These are phyloP conservation scores for Litsea cubeba DNA, from an alignment of 164 flowering plant species.

Conservation along the genomic window DNA sequence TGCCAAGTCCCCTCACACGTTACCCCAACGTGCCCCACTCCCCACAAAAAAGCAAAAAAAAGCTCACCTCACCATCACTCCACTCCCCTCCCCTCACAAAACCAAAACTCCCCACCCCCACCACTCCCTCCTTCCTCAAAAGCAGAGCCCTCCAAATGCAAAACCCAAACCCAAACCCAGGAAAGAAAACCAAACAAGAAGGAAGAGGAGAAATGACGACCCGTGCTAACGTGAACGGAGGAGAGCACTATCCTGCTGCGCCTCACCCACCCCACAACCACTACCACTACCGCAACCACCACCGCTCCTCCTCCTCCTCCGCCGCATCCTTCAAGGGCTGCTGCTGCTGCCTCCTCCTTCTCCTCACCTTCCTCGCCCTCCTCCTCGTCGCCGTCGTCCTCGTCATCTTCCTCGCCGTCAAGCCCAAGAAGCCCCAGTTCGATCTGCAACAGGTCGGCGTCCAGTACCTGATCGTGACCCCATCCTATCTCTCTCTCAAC, in stretches of 20 bases:
- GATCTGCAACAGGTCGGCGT: constrained; percentile 90
- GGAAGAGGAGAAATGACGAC: constrained; percentile 10
- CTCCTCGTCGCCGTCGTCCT: constrained; percentile 65
- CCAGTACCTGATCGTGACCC: constrained; percentile 68
- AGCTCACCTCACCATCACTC: background rate
- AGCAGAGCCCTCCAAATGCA: background rate
- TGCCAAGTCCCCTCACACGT: background rate
- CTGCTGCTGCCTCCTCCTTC: constrained; percentile 93
- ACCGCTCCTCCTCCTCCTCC: constrained; percentile 29
- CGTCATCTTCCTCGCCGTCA: constrained; percentile 71
- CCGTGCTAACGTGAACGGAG: constrained; percentile 21
- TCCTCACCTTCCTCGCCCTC: constrained; percentile 73
- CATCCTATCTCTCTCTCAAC: constrained; percentile 47
- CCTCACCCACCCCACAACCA: background rate
- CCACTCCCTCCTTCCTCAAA: background rate
- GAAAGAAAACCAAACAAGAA: background rate
- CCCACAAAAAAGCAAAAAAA: background rate
- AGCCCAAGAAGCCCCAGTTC: constrained; percentile 89
- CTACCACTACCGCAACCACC: constrained; percentile 18
- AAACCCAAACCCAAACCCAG: background rate
- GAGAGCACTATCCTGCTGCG: constrained; percentile 9
- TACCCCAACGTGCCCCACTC: background rate
- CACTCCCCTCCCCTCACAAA: background rate
- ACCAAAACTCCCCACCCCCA: background rate
- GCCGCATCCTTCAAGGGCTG: constrained; percentile 81